A percentile compares a stretch with the other conserved stretches of the same genome.
These are phyloP conservation scores for Fusarium sp. DNA, from an alignment of 2,329 filamentous ascomycete species.

Conservation along the genomic window DNA sequence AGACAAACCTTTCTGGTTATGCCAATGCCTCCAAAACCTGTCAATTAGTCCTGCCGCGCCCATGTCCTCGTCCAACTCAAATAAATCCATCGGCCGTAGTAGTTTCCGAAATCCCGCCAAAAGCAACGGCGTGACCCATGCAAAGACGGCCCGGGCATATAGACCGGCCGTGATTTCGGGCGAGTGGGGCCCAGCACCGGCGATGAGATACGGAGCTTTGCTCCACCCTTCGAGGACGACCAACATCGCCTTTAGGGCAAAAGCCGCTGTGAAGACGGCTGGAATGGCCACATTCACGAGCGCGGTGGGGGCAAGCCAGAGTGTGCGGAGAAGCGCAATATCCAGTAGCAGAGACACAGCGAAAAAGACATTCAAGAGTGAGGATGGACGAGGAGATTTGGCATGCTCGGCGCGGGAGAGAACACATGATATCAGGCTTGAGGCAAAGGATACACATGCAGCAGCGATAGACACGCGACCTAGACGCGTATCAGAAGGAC, in stretches of 20 bases:
- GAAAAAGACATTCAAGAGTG: constrained; percentile 54
- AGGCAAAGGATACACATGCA: constrained; percentile 52
- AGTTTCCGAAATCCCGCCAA: constrained; percentile 54
- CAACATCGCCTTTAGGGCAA: constrained; percentile 55
- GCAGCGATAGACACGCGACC: constrained; percentile 51
- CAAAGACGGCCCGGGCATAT: constrained; percentile 56
- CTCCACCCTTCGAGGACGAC: constrained; percentile 57
- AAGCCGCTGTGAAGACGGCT: constrained; percentile 54
- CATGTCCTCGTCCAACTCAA: constrained; percentile 55
- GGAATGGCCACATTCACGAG: constrained; percentile 46
- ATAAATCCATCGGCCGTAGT: constrained; percentile 55
- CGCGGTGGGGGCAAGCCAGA: constrained; percentile 51
- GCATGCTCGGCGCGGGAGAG: constrained; percentile 54
- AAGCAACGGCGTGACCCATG: constrained; percentile 58
- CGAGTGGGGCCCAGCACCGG: constrained; percentile 48
- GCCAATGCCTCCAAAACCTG: constrained; percentile 52
- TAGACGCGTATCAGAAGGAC: constrained; percentile 32
- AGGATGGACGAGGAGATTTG: constrained; percentile 53
- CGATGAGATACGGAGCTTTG: constrained; percentile 55
- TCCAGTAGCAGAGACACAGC: constrained; percentile 55
- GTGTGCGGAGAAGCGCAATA: constrained; percentile 52
- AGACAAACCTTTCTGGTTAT: constrained; percentile 47
- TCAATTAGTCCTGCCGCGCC: constrained; percentile 48
- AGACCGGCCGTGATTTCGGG: constrained; percentile 58
- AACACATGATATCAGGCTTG: constrained; percentile 52